Conservation (phyloP, 1,284 basidiomycete genomes). For the Marasmius tenuissimus region DNA sequence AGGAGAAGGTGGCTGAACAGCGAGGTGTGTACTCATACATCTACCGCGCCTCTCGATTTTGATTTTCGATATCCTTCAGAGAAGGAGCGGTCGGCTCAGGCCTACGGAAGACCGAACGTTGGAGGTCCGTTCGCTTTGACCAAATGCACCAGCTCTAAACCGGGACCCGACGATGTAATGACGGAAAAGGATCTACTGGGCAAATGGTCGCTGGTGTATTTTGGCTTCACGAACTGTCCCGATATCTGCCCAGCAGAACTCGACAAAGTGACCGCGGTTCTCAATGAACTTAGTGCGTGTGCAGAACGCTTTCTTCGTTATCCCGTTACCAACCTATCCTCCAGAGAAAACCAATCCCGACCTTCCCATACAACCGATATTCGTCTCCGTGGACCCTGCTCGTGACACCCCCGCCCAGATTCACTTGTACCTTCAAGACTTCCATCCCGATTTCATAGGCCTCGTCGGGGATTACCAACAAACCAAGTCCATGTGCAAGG, state of each 20-base stretch:
- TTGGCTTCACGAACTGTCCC: slow-evolving; percentile 96
- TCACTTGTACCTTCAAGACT: slow-evolving; percentile 71
- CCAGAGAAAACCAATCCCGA: slow-evolving; percentile 53
- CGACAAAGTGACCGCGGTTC: slow-evolving; percentile 91
- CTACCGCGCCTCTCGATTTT: not conserved
- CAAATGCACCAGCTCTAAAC: slow-evolving; percentile 20
- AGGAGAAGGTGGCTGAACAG: slow-evolving; percentile 74
- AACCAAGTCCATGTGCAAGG: slow-evolving; percentile 89
- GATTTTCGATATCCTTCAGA: not conserved
- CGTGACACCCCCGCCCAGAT: slow-evolving; percentile 75
- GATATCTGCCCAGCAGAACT: slow-evolving; percentile 99
- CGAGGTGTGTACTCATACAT: slow-evolving; percentile 49
- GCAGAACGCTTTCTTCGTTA: not conserved
- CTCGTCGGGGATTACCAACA: slow-evolving; percentile 87
- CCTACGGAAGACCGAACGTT: slow-evolving; percentile 74
- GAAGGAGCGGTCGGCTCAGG: slow-evolving; percentile 63
- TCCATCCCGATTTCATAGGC: slow-evolving; percentile 89
- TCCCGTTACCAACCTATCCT: not conserved
- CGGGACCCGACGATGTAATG: slow-evolving; percentile 59
- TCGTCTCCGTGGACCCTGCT: slow-evolving; percentile 96
- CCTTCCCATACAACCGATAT: slow-evolving; percentile 71
- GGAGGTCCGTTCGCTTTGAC: slow-evolving; percentile 88
- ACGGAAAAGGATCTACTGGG: slow-evolving; percentile 85
- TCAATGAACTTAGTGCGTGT: slow-evolving; percentile 70
- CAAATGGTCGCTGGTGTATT: slow-evolving; percentile 91